Conservation (phyloP, 1,284 basidiomycete species). For the Moesziomyces antarcticus region DNA sequence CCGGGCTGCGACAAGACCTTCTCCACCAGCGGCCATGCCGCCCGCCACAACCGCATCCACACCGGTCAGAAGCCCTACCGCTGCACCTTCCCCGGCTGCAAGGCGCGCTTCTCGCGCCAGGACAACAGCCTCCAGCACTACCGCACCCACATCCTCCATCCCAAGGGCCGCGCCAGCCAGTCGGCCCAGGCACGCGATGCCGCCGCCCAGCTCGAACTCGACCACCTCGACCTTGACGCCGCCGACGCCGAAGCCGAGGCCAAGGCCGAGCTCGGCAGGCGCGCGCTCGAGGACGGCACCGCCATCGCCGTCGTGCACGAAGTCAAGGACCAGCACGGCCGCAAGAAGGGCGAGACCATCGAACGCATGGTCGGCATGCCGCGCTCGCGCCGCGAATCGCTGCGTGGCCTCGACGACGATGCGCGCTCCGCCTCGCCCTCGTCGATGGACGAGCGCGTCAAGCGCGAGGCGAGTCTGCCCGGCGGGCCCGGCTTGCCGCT, state of each 20-base stretch:
- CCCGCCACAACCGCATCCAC: conserved; percentile 81
- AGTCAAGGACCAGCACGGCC: conserved; percentile 55
- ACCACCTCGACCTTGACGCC: conserved; percentile 38
- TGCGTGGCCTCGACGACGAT: conserved; percentile 39
- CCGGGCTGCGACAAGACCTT: conserved; percentile 77
- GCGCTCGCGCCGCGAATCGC: conserved; percentile 41
- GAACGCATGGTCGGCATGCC: conserved; percentile 59
- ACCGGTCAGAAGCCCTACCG: conserved; percentile 70
- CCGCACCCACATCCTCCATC: conserved; percentile 63
- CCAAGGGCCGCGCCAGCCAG: conserved; percentile 56
- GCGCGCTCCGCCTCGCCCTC: conserved; percentile 40
- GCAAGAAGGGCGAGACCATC: conserved; percentile 57
- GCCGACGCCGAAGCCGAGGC: conserved; percentile 54
- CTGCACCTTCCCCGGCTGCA: conserved; percentile 66
- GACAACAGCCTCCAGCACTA: conserved; percentile 67
- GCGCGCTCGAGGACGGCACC: conserved; percentile 61
- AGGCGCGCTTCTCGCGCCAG: conserved; percentile 66
- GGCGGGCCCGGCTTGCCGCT: conserved; percentile 24
- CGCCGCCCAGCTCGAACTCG: conserved; percentile 38
- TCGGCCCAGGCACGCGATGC: conserved; percentile 42
- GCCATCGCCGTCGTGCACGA: conserved; percentile 64
- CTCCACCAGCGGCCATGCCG: conserved; percentile 84
- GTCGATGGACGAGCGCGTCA: conserved; percentile 29
- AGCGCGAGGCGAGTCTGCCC: conserved; percentile 40
- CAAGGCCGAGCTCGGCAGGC: conserved; percentile 52